phyloP scores from a whole-genome alignment of 495 filamentous ascomycete species.

The Penicillium angulare region DNA sequence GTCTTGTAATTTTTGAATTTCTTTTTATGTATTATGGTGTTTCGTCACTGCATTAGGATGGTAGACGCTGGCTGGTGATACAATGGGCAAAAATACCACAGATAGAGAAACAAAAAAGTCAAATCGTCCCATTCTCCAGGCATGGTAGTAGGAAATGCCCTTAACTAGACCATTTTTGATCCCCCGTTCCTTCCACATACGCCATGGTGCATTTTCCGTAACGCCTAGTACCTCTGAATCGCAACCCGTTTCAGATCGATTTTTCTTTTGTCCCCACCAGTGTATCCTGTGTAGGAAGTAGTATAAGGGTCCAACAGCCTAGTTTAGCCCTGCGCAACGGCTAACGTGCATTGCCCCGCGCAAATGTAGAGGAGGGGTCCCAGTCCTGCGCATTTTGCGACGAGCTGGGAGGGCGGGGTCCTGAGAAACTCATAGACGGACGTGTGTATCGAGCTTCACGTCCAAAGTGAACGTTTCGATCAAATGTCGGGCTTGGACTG shows the following conservation, averaged over 20 bases:
- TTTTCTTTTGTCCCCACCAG: background rate
- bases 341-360: slow-evolving; percentile 21
- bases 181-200: background rate
- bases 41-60: background rate
- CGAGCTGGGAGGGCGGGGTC: slow-evolving; percentile 51
- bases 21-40: background rate
- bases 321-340: slow-evolving; percentile 2
- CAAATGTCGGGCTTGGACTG: slow-evolving; percentile 29
- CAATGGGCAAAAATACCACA: background rate
- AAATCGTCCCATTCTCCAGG: background rate
- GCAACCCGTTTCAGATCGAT: background rate
- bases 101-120: background rate
- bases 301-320: background rate
- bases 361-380: slow-evolving; percentile 42
- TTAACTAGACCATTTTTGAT: background rate
- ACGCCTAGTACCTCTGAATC: background rate
- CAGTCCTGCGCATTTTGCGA: slow-evolving; percentile 30
- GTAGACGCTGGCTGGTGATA: background rate
- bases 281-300: slow-evolving; percentile 1
- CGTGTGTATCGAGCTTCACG: slow-evolving; percentile 54
- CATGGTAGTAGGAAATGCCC: too few relatives aligned
- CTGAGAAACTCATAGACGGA: slow-evolving; percentile 59
- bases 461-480: slow-evolving; percentile 42
- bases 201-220: background rate
- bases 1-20: background rate